Evolutionary conservation across 495 filamentous ascomycete species (phyloP).

Genomic region (Pseudevernia furfuracea): DNA sequence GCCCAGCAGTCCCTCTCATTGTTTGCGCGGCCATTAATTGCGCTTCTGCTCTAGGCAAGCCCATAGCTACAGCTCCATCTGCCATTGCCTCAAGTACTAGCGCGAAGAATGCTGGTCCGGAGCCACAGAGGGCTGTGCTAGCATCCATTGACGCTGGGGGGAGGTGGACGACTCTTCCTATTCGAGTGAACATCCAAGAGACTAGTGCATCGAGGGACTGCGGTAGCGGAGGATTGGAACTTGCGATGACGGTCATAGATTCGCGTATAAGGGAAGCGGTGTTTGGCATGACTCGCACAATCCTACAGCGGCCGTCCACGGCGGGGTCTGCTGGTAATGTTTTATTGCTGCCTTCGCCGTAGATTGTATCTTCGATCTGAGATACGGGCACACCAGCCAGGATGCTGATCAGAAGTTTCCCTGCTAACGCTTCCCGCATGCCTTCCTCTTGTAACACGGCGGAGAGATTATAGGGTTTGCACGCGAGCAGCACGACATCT

Average conservation of each 20-base stretch:
- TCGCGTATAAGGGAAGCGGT: constrained; percentile 61
- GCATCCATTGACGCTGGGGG: constrained; percentile 64
- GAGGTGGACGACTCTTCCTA: constrained; percentile 59
- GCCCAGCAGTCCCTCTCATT: constrained; percentile 55
- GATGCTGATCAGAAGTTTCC: constrained; percentile 79
- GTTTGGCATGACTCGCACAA: constrained; percentile 76
- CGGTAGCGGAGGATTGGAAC: constrained; percentile 49
- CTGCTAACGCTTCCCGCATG: constrained; percentile 59
- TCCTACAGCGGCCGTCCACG: constrained; percentile 36
- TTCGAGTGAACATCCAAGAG: constrained; percentile 63
- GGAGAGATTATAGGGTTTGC: constrained; percentile 68
- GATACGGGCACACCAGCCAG: constrained; percentile 67
- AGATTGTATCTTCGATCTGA: constrained; percentile 56
- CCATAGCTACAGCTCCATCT: constrained; percentile 77
- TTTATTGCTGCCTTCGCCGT: constrained; percentile 28
- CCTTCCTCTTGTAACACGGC: constrained; percentile 56
- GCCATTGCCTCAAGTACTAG: constrained; percentile 70
- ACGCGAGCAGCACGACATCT: constrained; percentile 63
- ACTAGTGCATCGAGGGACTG: constrained; percentile 43
- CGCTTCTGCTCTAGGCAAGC: constrained; percentile 66
- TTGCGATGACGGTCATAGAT: constrained; percentile 72
- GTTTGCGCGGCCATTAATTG: constrained; percentile 76
- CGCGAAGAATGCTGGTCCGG: constrained; percentile 71
- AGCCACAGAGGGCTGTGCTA: constrained; percentile 65
- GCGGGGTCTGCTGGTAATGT: constrained; percentile 19